Evolutionary conservation across 2,329 filamentous ascomycete species (phyloP).

Genomic region (Fusarium hainanense): DNA sequence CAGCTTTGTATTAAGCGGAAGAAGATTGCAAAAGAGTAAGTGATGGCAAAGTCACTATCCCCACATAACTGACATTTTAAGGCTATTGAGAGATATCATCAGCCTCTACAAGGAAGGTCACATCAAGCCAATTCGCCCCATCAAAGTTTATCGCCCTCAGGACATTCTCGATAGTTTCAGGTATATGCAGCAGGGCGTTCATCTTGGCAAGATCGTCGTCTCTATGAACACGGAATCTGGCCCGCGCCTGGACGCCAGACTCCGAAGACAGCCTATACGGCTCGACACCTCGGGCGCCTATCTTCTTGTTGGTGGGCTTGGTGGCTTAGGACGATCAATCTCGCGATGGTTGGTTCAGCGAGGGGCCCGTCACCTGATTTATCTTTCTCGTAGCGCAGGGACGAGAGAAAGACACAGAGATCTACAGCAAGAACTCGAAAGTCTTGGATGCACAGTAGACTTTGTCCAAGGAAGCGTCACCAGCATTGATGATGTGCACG

Average conservation of each 20-base stretch:
- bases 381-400: conserved; percentile 3
- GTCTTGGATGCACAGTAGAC: not conserved
- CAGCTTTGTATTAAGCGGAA: conserved; percentile 6
- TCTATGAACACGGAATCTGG: not conserved
- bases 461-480: conserved; percentile 5
- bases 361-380: conserved; percentile 1
- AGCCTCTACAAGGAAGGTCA: not conserved
- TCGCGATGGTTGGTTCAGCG: conserved; percentile 3
- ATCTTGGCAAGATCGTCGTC: conserved; percentile 6
- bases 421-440: not conserved
- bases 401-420: not conserved
- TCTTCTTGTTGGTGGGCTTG: not conserved
- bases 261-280: not conserved
- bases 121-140: not conserved
- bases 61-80: not conserved
- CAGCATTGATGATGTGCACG: not conserved
- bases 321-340: not conserved
- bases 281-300: not conserved
- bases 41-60: not conserved
- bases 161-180: conserved; percentile 6
- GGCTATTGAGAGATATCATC: not conserved
- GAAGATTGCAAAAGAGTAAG: conserved; percentile 1
- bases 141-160: not conserved
- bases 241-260: not conserved
- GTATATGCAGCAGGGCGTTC: conserved; percentile 2